These are phyloP conservation scores for Moniliophthora roreri DNA, from an alignment of 1,284 basidiomycete genomes.

Conservation along the genomic window DNA sequence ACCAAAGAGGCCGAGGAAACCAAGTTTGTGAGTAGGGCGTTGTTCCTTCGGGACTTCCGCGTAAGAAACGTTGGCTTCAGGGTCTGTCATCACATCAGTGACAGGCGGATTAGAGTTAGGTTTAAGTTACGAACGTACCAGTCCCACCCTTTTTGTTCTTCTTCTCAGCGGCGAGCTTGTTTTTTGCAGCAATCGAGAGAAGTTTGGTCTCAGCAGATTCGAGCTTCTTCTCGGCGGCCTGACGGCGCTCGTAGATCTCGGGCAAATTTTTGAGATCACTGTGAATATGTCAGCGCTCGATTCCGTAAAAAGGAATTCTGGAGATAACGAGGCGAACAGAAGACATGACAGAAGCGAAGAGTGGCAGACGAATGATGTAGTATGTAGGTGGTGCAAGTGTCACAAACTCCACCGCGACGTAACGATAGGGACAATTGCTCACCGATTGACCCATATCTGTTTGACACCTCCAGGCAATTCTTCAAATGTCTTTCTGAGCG, in stretches of 20 bases:
- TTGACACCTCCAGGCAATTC: constrained; percentile 84
- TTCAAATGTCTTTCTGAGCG: constrained; percentile 68
- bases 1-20: constrained; percentile 58
- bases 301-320: not conserved
- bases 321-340: constrained; percentile 19
- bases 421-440: constrained; percentile 13
- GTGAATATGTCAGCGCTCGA: constrained; percentile 13
- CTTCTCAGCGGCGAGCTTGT: constrained; percentile 44
- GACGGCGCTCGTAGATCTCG: constrained; percentile 77
- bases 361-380: not conserved
- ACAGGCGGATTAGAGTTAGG: too few relatives aligned
- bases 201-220: constrained; percentile 84
- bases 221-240: constrained; percentile 74
- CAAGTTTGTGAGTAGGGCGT: constrained; percentile 81
- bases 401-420: not conserved
- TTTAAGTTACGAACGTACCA: not conserved
- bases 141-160: constrained; percentile 17
- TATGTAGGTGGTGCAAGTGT: not conserved
- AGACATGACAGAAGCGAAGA: not conserved
- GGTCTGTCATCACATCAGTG: constrained; percentile 2
- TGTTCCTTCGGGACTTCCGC: constrained; percentile 58
- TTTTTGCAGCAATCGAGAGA: constrained; percentile 73
- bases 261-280: constrained; percentile 83
- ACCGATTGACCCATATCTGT: constrained; percentile 88
- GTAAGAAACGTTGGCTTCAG: constrained; percentile 2